Base-by-base conservation (phyloP, 2,329 filamentous ascomycete genomes). In the Didymella sp. region DNA sequence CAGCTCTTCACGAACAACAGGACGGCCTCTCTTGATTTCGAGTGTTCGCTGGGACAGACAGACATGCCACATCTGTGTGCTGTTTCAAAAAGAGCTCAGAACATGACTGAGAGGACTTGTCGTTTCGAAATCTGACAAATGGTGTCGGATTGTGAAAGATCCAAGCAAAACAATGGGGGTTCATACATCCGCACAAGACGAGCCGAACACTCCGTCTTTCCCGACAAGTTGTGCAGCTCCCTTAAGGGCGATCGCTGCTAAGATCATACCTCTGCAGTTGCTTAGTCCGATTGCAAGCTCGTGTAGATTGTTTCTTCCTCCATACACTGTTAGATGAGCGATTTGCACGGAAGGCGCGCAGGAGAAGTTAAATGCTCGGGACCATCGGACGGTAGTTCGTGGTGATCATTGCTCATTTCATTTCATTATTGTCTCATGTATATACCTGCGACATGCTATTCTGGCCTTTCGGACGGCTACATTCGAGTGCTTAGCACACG, bases 401-500 rank as follows among this genome's bases (percentile, higher is more conserved):
- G 13, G 21, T 6, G 19, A 19, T 12, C 19, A 21, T 38, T 38
- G 11, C 19, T 38, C 17, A 22, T 22, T 37, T 37, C 35, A 38
- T 38, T 38, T 38, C 11, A 8, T 38, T 19, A 22, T 38, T 7
- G 3, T 15, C 19, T 38, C 5, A 21, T 21, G 12, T 13, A 13
- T 4, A 4, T 13, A 19, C 35, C 35, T 38, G 19, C 17, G 22
- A 15, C 22, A 22, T 11, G 19, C n/a, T 22, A 4, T 13, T 12
- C 13, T 9, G 4, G 22, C n/a, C n/a, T n/a, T n/a, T n/a, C n/a
- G n/a, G n/a, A n/a, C n/a, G n/a, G n/a, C n/a, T n/a, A 6, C 11
- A 19, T 19, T 22, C 13, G 27, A 5, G 15, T 3, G 44, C 25
- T 51, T 61, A 96, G 78, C 93, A 97, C 57, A 96, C 82, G 35